phyloP scores from a whole-genome alignment of 75 land plant genomes.

The Pinus taeda region DNA sequence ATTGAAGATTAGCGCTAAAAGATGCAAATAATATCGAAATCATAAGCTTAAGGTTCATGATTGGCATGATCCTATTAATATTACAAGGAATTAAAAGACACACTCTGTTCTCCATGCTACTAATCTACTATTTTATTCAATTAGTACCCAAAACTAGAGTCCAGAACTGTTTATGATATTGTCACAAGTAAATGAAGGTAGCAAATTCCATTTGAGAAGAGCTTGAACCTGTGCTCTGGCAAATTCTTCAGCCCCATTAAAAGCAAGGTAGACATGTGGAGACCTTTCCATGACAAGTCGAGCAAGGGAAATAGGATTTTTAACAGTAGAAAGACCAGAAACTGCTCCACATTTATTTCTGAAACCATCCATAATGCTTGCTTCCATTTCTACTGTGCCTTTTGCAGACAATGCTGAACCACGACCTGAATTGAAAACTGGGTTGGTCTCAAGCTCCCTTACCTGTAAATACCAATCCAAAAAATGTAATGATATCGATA shows the following conservation, averaged over 20 bases:
- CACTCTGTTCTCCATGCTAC: not conserved
- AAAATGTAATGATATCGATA: not conserved
- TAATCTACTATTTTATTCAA: not conserved
- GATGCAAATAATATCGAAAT: not conserved
- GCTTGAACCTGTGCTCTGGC: slow-evolving; percentile 69
- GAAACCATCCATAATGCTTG: slow-evolving; percentile 90
- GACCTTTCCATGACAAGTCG: slow-evolving; percentile 95
- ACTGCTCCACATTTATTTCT: slow-evolving; percentile 82
- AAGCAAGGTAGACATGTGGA: slow-evolving; percentile 92
- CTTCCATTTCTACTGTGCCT: slow-evolving; percentile 98
- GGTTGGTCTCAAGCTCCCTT: slow-evolving; percentile 72
- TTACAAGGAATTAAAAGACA: slow-evolving; percentile 7
- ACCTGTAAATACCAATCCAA: slow-evolving; percentile 23
- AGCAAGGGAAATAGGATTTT: slow-evolving; percentile 89
- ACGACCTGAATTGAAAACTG: slow-evolving; percentile 84
- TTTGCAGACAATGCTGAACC: slow-evolving; percentile 80
- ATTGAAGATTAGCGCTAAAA: not conserved
- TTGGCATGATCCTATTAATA: not conserved
- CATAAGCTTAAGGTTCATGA: too few relatives aligned
- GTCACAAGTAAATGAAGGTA: not conserved
- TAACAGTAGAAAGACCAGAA: slow-evolving; percentile 85
- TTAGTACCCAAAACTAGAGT: not conserved
- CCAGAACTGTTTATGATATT: not conserved
- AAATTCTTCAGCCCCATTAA: slow-evolving; percentile 87
- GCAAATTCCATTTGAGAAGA: not conserved